phyloP scores from a whole-genome alignment of 2,329 filamentous ascomycete species.

The Sodiomyces alkalinus region DNA sequence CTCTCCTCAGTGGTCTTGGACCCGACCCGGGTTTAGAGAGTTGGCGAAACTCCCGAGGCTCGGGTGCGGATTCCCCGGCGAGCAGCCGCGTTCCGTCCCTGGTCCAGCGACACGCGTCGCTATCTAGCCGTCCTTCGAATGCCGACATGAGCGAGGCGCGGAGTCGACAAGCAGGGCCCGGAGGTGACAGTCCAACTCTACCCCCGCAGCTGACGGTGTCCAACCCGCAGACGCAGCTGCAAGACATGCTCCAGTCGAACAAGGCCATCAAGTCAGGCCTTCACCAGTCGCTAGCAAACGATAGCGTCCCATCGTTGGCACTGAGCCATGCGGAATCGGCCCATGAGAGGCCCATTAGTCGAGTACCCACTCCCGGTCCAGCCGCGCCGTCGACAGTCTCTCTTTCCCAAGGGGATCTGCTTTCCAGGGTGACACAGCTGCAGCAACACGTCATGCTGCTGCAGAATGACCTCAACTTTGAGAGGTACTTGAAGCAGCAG shows the following conservation, averaged over 20 bases:
- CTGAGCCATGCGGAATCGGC: slow-evolving; percentile 33
- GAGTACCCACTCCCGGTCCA: slow-evolving; percentile 14
- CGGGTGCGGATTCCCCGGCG: slow-evolving; percentile 26
- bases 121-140: slow-evolving; percentile 34
- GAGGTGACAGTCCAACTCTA: slow-evolving; percentile 47
- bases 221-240: slow-evolving; percentile 38
- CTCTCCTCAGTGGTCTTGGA: slow-evolving; percentile 23
- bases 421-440: slow-evolving; percentile 36
- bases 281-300: slow-evolving; percentile 39
- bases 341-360: slow-evolving; percentile 20
- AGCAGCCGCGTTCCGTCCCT: slow-evolving; percentile 21
- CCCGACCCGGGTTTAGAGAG: slow-evolving; percentile 20
- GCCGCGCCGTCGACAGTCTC: slow-evolving; percentile 9
- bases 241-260: slow-evolving; percentile 45
- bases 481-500: slow-evolving; percentile 70
- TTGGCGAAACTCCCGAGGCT: slow-evolving; percentile 40
- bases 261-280: slow-evolving; percentile 40
- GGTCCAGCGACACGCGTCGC: slow-evolving; percentile 28
- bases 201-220: slow-evolving; percentile 32
- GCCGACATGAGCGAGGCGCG: slow-evolving; percentile 28
- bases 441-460: slow-evolving; percentile 62
- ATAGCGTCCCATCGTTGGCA: slow-evolving; percentile 39
- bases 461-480: slow-evolving; percentile 70
- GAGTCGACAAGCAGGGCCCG: slow-evolving; percentile 17
- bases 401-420: slow-evolving; percentile 16